These are phyloP conservation scores for Trypanosoma melophagium DNA, from an alignment of 208 protist species.

Conservation along the genomic window DNA sequence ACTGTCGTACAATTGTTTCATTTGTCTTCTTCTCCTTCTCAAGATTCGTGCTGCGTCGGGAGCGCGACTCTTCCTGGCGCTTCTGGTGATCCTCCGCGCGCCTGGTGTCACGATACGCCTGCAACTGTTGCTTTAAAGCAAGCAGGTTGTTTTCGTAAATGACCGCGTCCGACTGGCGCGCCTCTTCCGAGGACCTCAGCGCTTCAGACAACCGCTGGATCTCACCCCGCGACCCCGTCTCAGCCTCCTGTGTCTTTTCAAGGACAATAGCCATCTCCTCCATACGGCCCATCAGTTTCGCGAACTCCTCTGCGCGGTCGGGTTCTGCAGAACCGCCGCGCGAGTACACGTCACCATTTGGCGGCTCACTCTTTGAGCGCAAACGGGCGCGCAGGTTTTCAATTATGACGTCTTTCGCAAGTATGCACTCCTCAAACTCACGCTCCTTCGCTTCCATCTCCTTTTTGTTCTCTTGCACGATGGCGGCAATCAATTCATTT, in stretches of 20 bases:
- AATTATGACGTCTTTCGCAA: conserved; percentile 79
- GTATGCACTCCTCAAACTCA: conserved; percentile 76
- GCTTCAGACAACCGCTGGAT: conserved; percentile 57
- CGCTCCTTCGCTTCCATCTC: conserved; percentile 86
- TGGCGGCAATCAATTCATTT: conserved; percentile 81
- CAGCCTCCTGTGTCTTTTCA: conserved; percentile 69
- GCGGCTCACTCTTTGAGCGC: conserved; percentile 37
- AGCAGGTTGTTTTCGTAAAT: conserved; percentile 75
- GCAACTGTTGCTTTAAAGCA: conserved; percentile 59
- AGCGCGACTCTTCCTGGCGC: conserved; percentile 31
- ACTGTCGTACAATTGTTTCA: conserved; percentile 73
- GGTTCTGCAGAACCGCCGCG: conserved; percentile 28
- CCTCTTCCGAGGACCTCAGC: conserved; percentile 68
- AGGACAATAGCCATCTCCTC: conserved; percentile 73
- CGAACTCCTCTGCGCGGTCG: conserved; percentile 63
- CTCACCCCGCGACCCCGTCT: conserved; percentile 60
- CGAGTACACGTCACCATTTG: conserved; percentile 31
- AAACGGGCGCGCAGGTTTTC: conserved; percentile 72
- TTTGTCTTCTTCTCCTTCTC: conserved; percentile 60
- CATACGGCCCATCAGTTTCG: conserved; percentile 73
- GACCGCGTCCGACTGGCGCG: conserved; percentile 56
- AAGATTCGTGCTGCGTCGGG: conserved; percentile 30
- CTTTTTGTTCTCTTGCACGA: conserved; percentile 83
- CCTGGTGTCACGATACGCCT: conserved; percentile 61
- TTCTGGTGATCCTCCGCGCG: conserved; percentile 68